Base-by-base conservation (phyloP, 352 stramenopile genomes). In the Peronospora belbahrii region DNA sequence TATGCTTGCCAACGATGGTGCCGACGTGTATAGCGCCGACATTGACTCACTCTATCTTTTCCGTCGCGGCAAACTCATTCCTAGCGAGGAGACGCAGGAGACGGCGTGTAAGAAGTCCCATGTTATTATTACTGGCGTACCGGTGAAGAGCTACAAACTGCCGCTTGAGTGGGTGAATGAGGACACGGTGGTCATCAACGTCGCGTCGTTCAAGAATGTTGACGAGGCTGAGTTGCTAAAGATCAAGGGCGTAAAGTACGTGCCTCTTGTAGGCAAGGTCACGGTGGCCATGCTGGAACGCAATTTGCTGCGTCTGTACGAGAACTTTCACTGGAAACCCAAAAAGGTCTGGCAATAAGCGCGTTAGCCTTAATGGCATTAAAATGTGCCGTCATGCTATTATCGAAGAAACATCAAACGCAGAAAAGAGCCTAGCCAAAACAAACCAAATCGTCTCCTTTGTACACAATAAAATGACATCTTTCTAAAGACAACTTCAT, bases 31-130 rank as follows among this genome's bases (percentile, higher is more conserved):
- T 70, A 97, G 84, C 31, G 75, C 97, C 25, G 94, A 98, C 73
- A 94, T 97, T 23, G 71, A 97, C 65, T 98, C 94, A 41, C 90
- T 98, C 43, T 96, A 98, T 52, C 52, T 96, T 50, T 97, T 98
- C 68, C 75, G 78, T 87, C n/a, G 88, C 64, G 94, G 78, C 32
- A 86, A 96, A 52, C 85, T 96, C 45, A 87, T 88, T 36, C 55
- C 85, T 50, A 87, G 78, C 11, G 73, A 93, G n/a, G 76, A 85
- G 47, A 97, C 74, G 1, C 69, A 91, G 9, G 77, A 97, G 61
- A 66, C 76, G 41, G 95, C 93, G 28, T 83, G 95, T 52, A 68
- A 74, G 36, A 80, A 85, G 53, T 97, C 89, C 18, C 83, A 84
- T 32, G 83, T 98, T 11, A 90, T 98, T 65, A 90, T 98, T 41